Conservation (phyloP, 2,329 filamentous ascomycete genomes). For the Botrytis hyacinthi region DNA sequence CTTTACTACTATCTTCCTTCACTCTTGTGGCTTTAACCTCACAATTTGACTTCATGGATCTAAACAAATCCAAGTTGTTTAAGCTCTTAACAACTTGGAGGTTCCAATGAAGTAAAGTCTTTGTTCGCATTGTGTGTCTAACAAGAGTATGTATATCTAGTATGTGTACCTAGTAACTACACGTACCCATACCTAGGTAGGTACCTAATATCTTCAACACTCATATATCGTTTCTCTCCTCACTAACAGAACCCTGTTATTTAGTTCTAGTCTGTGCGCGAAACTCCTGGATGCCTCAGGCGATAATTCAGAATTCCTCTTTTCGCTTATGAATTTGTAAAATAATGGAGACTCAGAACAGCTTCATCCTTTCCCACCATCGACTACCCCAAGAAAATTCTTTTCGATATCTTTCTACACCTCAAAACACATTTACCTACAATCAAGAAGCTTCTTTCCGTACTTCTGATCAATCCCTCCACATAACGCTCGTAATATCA, state of each 20-base stretch:
- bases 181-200: no score
- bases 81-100: no score
- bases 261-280: background rate
- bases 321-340: conserved; percentile 18
- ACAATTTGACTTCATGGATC: no score
- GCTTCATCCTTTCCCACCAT: conserved; percentile 10
- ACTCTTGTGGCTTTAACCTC: no score
- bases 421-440: conserved; percentile 5
- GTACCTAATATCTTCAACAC: no score
- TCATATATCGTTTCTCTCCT: background rate
- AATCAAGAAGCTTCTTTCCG: conserved; percentile 22
- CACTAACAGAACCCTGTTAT: background rate
- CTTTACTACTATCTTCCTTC: no score
- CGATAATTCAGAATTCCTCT: background rate
- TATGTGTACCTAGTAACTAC: no score
- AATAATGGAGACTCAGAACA: conserved; percentile 15
- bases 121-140: background rate
- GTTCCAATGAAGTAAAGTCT: background rate
- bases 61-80: no score
- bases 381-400: conserved; percentile 13
- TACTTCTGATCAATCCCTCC: conserved; percentile 26
- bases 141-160: background rate
- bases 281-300: background rate
- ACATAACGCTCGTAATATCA: conserved; percentile 14
- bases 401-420: conserved; percentile 4